Evolutionary conservation across 1,139 yeast genomes (phyloP).

Genomic region (Geotrichum australiense): DNA sequence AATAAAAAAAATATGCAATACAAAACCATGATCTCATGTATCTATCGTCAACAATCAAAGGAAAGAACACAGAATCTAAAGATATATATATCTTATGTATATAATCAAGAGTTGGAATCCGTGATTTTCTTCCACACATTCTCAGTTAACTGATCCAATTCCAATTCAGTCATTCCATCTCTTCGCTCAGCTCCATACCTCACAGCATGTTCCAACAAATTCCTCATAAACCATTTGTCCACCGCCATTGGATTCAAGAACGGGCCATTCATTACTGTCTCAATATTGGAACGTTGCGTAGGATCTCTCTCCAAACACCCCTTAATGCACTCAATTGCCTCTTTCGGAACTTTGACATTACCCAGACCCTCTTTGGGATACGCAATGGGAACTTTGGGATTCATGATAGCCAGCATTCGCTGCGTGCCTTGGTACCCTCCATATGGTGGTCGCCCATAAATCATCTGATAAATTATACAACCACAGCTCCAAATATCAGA

Average conservation of each 20-base stretch:
- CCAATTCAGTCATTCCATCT: constrained; percentile 37
- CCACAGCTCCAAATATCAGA: constrained; percentile 99
- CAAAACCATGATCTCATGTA: background rate
- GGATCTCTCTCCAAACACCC: constrained; percentile 74
- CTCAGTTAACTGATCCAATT: constrained; percentile 42
- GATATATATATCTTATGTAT: too few species aligned
- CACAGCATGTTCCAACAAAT: constrained; percentile 70
- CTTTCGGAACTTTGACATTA: constrained; percentile 56
- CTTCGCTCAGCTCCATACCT: constrained; percentile 51
- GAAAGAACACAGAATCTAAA: too few species aligned
- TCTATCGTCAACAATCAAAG: too few species aligned
- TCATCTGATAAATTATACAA: constrained; percentile 91
- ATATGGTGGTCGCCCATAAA: constrained; percentile 89
- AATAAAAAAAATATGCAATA: too few species aligned
- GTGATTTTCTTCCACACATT: constrained; percentile 45
- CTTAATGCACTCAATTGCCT: constrained; percentile 65
- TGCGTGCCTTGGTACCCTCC: constrained; percentile 74
- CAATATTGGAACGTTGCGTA: constrained; percentile 55
- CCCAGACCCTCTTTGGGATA: constrained; percentile 62
- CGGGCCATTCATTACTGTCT: constrained; percentile 50
- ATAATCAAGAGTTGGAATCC: too few species aligned
- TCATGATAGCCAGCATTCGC: constrained; percentile 76
- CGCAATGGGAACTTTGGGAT: constrained; percentile 65
- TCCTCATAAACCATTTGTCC: constrained; percentile 58
- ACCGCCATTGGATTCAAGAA: constrained; percentile 74